phyloP scores from a whole-genome alignment of 139 green algal species.

The Coelastrella sp. region DNA sequence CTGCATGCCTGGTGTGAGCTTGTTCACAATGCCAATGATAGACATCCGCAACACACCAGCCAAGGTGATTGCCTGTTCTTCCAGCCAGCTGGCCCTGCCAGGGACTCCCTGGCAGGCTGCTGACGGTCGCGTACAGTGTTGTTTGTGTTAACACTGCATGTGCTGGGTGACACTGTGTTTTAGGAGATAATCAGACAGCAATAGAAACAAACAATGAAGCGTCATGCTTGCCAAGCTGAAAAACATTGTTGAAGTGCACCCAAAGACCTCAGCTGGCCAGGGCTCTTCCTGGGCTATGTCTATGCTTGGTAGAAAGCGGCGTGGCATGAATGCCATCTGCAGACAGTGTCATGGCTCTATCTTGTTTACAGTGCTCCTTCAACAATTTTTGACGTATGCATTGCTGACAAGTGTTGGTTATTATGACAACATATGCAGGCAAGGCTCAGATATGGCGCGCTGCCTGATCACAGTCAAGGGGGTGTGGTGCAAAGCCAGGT shows the following conservation, averaged over 20 bases:
- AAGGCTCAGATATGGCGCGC: neutral
- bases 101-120: neutral
- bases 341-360: neutral
- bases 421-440: too few relatives aligned
- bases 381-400: neutral
- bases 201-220: too few relatives aligned
- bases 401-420: too few relatives aligned
- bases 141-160: neutral
- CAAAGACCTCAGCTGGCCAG: too few relatives aligned
- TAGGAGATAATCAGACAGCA: too few relatives aligned
- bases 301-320: too few relatives aligned
- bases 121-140: neutral
- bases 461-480: neutral
- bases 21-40: slow-evolving; percentile 46
- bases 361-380: neutral
- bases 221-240: too few relatives aligned
- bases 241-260: too few relatives aligned
- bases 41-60: neutral
- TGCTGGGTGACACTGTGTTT: too few relatives aligned
- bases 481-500: neutral
- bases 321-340: too few relatives aligned
- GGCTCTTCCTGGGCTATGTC: too few relatives aligned
- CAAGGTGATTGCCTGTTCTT: neutral
- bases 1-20: slow-evolving; percentile 33
- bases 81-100: neutral